A percentile compares a stretch with the other conserved stretches of the same genome.
phyloP scores from a whole-genome alignment of 371 early-diverging fungal genomes.

The Mucor velutinosus region DNA sequence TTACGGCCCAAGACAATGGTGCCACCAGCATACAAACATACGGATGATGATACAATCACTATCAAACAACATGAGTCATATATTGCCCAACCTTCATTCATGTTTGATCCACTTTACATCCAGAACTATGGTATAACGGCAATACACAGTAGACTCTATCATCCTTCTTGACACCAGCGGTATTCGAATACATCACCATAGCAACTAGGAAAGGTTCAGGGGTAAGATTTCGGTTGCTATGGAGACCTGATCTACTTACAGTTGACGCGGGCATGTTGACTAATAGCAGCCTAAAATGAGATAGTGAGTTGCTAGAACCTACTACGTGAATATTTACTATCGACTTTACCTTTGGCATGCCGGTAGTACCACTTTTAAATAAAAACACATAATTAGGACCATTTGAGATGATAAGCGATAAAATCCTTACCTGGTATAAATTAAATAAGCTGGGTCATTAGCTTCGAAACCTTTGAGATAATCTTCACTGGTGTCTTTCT shows the following conservation, averaged over 20 bases:
- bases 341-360: constrained; percentile 34
- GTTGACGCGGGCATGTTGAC: constrained; percentile 26
- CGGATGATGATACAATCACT: constrained; percentile 39
- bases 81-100: not conserved
- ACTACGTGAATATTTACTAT: not conserved
- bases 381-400: not conserved
- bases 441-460: constrained; percentile 46
- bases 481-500: constrained; percentile 35
- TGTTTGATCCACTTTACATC: constrained; percentile 27
- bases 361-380: constrained; percentile 43
- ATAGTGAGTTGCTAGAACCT: not conserved
- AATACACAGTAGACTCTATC: constrained; percentile 53
- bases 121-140: constrained; percentile 57
- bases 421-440: constrained; percentile 47
- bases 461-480: constrained; percentile 25
- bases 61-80: not conserved
- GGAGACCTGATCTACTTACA: constrained; percentile 14
- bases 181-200: constrained; percentile 18
- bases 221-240: not conserved
- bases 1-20: constrained; percentile 49
- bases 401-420: not conserved
- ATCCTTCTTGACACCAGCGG: constrained; percentile 13
- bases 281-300: constrained; percentile 25
- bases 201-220: constrained; percentile 12
- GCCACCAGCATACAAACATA: constrained; percentile 33